Percentiles rank a stretch among this genome's conserved stretches.
These are phyloP conservation scores for Aechmea fasciata DNA, from an alignment of 176 grass and related monocot genomes.

Conservation along the genomic window DNA sequence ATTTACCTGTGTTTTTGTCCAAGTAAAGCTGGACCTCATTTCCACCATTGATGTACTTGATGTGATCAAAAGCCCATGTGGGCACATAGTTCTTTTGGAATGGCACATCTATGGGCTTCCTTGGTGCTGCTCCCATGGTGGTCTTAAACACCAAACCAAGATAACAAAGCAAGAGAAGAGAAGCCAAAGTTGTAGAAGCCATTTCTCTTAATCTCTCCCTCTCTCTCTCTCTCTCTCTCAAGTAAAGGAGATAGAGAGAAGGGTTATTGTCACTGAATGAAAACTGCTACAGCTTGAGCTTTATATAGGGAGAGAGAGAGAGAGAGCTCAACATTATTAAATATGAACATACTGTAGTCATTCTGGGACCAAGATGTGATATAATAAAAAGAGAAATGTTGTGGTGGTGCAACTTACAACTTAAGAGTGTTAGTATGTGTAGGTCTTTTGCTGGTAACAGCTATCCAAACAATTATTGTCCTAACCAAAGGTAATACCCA, in stretches of 20 bases:
- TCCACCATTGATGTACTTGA: neutral
- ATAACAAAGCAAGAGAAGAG: neutral
- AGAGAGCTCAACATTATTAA: neutral
- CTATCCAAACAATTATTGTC: neutral
- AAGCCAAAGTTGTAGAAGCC: neutral
- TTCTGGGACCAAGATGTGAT: too few species aligned
- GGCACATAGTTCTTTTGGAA: neutral
- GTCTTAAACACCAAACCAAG: neutral
- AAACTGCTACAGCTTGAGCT: too few species aligned
- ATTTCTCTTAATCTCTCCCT: neutral
- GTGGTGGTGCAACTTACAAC: too few species aligned
- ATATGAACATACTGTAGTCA: neutral
- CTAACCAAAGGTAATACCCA: neutral
- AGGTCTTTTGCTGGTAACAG: neutral
- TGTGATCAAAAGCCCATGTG: neutral
- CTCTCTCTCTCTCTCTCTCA: too few species aligned
- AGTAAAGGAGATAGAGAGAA: too few species aligned
- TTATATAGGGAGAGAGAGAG: neutral
- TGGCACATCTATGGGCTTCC: neutral
- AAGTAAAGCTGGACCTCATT: constrained; percentile 1
- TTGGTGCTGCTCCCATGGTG: neutral
- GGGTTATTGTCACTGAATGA: too few species aligned
- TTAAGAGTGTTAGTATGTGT: too few species aligned
- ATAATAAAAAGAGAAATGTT: too few species aligned
- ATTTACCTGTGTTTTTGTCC: neutral